Evolutionary conservation across 2,329 filamentous ascomycete species (phyloP).

Genomic region (Fusarium concolor): DNA sequence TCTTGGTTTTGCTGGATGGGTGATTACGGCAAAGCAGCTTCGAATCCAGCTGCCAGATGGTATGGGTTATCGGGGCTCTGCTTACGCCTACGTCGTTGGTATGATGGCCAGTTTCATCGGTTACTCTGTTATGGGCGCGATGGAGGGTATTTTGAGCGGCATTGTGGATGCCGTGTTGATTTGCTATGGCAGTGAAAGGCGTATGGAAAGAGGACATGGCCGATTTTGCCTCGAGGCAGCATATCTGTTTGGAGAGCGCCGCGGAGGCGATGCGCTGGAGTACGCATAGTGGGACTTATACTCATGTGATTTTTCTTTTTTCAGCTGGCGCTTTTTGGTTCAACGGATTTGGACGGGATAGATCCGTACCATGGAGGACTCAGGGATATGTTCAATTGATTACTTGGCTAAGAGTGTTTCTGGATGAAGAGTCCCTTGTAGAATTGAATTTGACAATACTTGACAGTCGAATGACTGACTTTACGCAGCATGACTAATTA

Average conservation of each 20-base stretch:
- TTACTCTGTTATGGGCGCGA: slow-evolving; percentile 90
- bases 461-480: neutral
- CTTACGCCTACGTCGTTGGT: slow-evolving; percentile 95
- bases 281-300: slow-evolving; percentile 40
- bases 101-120: slow-evolving; percentile 94
- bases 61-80: slow-evolving; percentile 75
- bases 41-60: slow-evolving; percentile 68
- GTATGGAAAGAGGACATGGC: slow-evolving; percentile 72
- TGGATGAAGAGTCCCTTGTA: slow-evolving; percentile 1
- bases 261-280: slow-evolving; percentile 48
- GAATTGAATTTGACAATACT: slow-evolving; percentile 17
- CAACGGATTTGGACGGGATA: slow-evolving; percentile 26
- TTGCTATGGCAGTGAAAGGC: slow-evolving; percentile 92
- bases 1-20: slow-evolving; percentile 96
- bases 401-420: neutral
- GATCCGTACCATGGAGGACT: slow-evolving; percentile 24
- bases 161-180: slow-evolving; percentile 90
- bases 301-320: slow-evolving; percentile 14
- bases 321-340: slow-evolving; percentile 33
- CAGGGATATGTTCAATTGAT: slow-evolving; percentile 6
- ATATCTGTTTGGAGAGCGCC: slow-evolving; percentile 81
- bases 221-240: slow-evolving; percentile 94
- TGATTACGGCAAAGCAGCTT: slow-evolving; percentile 86
- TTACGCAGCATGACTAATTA: neutral
- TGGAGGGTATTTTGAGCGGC: slow-evolving; percentile 88